Percentiles rank a stretch among this genome's conserved stretches.
phyloP scores from a whole-genome alignment of 164 flowering plant species.

The Nymphaea colorata region DNA sequence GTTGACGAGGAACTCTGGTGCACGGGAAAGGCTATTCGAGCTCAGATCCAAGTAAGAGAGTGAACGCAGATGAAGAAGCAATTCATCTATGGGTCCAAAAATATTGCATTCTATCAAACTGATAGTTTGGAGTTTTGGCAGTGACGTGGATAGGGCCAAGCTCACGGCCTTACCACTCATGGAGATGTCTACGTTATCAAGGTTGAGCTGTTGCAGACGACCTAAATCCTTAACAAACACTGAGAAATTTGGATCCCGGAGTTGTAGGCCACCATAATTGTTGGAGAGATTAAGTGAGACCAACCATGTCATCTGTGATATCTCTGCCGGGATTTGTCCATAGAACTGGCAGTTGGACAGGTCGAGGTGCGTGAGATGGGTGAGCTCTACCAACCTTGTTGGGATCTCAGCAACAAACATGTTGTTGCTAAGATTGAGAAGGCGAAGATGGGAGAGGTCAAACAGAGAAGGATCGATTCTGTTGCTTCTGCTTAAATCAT shows the following conservation, averaged over 20 bases:
- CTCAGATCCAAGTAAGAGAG: neutral
- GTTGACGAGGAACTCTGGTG: neutral
- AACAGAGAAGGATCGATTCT: neutral
- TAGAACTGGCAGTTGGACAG: constrained; percentile 32
- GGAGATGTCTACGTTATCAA: constrained; percentile 1
- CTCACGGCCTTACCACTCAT: neutral
- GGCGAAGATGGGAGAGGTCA: neutral
- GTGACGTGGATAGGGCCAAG: neutral
- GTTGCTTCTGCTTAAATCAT: too few species aligned
- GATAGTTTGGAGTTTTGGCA: neutral
- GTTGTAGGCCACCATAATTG: neutral
- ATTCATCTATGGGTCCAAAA: neutral
- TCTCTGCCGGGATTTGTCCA: constrained; percentile 31
- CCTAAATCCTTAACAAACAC: neutral
- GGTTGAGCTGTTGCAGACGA: neutral
- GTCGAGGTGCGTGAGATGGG: constrained; percentile 25
- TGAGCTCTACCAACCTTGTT: too few species aligned
- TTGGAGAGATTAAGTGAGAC: constrained; percentile 11
- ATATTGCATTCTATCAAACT: neutral
- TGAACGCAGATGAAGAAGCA: neutral
- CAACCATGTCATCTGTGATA: constrained; percentile 18
- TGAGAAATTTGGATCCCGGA: neutral
- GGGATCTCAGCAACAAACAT: neutral
- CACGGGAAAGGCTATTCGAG: neutral
- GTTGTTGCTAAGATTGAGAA: neutral